These are phyloP conservation scores for Dryas drummondii DNA, from an alignment of 306 rosid species.

Conservation along the genomic window DNA sequence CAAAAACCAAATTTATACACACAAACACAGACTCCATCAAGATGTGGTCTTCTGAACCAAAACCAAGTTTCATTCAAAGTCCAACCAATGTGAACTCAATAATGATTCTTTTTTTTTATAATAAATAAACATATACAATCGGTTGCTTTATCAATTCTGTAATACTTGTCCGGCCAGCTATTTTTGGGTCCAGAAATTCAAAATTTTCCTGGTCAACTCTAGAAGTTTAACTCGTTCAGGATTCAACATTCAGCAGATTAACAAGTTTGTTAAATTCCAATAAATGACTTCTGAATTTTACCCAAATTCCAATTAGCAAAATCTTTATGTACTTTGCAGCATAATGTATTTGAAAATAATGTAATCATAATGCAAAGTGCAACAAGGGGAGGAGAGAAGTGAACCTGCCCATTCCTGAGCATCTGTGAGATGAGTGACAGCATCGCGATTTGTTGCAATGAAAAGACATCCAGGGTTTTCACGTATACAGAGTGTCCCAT, in stretches of 20 bases:
- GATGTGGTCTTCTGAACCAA: background rate
- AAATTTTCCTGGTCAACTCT: background rate
- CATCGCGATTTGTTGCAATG: constrained; percentile 96
- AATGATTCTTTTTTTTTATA: background rate
- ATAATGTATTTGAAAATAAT: background rate
- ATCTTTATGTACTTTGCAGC: background rate
- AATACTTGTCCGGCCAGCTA: background rate
- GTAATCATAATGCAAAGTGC: background rate
- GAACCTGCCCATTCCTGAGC: constrained; percentile 99
- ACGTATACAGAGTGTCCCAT: constrained; percentile 90
- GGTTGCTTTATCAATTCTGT: background rate
- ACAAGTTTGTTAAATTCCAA: background rate
- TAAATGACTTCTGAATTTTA: background rate
- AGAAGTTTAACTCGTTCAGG: background rate
- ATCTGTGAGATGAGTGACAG: constrained; percentile 98
- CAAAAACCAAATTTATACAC: too few relatives aligned
- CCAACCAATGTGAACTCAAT: background rate
- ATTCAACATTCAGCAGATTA: background rate
- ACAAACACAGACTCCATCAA: background rate
- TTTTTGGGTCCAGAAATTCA: constrained; percentile 5
- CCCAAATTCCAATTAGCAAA: background rate
- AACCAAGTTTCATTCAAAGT: background rate
- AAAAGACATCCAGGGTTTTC: constrained; percentile 99
- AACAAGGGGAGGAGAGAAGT: constrained; percentile 22
- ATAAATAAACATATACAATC: background rate